A percentile compares a stretch with the other conserved stretches of the same genome.
phyloP scores from a whole-genome alignment of 2,329 filamentous ascomycete genomes.

The Macrophomina phaseolina region DNA sequence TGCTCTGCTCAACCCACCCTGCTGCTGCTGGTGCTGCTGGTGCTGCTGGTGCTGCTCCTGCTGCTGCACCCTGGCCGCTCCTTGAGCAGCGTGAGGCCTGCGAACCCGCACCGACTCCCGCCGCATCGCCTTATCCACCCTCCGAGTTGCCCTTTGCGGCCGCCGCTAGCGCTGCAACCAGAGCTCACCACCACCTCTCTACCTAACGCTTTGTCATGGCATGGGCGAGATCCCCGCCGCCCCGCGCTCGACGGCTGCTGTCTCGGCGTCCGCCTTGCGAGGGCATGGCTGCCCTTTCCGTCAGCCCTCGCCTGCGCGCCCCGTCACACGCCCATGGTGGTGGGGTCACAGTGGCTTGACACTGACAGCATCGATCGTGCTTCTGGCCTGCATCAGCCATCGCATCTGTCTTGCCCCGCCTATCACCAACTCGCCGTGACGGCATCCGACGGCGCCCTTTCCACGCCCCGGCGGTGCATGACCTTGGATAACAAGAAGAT shows the following conservation, averaged over 20 bases:
- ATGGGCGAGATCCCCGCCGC: neutral
- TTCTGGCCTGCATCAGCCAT: slow-evolving; percentile 6
- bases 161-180: neutral
- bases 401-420: neutral
- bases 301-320: slow-evolving; percentile 17
- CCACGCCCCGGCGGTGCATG: slow-evolving; percentile 10
- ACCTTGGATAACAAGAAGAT: slow-evolving; percentile 11
- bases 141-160: slow-evolving; percentile 5
- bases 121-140: neutral
- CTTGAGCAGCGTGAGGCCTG: neutral
- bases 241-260: neutral
- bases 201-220: neutral
- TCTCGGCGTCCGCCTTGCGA: neutral
- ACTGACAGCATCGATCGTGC: slow-evolving; percentile 23
- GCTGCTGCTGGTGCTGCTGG: neutral
- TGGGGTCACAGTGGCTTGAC: slow-evolving; percentile 22
- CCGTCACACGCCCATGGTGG: slow-evolving; percentile 14
- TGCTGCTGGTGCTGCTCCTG: neutral
- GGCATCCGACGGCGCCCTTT: neutral
- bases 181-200: slow-evolving; percentile 1
- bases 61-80: neutral
- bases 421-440: neutral
- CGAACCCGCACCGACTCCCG: slow-evolving; percentile 16
- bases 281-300: neutral
- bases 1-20: slow-evolving; percentile 3